Evolutionary conservation across 352 stramenopile genomes (phyloP).

Genomic region (Albugo laibachii): DNA sequence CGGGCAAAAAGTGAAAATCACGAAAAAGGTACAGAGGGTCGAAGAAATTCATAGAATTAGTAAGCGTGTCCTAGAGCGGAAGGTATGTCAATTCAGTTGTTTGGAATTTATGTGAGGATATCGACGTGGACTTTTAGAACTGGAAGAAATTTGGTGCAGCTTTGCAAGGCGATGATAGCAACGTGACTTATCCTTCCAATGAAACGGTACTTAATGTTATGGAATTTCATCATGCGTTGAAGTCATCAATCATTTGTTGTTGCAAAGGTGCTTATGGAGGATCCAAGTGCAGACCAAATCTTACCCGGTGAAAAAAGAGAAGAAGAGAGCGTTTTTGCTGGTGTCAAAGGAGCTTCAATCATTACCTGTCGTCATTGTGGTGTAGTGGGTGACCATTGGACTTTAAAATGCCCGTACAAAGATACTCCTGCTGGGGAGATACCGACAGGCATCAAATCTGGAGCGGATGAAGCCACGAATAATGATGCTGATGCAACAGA

Average conservation of each 20-base stretch:
- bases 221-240: background rate
- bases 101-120: background rate
- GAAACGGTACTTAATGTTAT: slow-evolving; percentile 17
- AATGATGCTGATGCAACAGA: slow-evolving; percentile 13
- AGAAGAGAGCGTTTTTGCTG: slow-evolving; percentile 71
- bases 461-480: slow-evolving; percentile 17
- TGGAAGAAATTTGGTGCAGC: slow-evolving; percentile 74
- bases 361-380: slow-evolving; percentile 80
- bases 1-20: slow-evolving; percentile 82
- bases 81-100: slow-evolving; percentile 10
- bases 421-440: slow-evolving; percentile 67
- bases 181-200: slow-evolving; percentile 75
- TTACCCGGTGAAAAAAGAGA: slow-evolving; percentile 78
- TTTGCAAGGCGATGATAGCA: slow-evolving; percentile 45
- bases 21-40: slow-evolving; percentile 79
- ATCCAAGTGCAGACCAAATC: slow-evolving; percentile 75
- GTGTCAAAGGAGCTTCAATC: slow-evolving; percentile 73
- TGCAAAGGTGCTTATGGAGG: slow-evolving; percentile 32
- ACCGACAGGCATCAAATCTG: slow-evolving; percentile 41
- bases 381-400: slow-evolving; percentile 81
- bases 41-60: slow-evolving; percentile 63
- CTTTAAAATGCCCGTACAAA: slow-evolving; percentile 83
- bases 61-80: slow-evolving; percentile 66
- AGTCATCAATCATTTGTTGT: background rate
- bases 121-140: slow-evolving; percentile 12